Evolutionary conservation across 1,139 yeast genomes (phyloP).

Genomic region (Meyerozyma athensensis): DNA sequence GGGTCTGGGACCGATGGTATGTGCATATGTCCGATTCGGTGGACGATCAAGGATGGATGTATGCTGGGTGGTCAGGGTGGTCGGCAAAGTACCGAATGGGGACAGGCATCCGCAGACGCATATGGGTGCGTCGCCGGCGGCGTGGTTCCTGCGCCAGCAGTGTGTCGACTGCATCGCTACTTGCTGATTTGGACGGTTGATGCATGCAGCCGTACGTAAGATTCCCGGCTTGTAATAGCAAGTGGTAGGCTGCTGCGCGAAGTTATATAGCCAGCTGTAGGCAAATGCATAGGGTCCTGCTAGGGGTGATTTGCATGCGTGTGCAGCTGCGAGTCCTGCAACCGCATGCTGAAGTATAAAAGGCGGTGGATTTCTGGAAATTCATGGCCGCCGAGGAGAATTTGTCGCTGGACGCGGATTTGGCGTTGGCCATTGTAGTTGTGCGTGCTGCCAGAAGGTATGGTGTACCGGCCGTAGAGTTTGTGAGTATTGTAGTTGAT

Average conservation of each 20-base stretch:
- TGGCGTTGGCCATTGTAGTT: neutral
- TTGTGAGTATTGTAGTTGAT: neutral
- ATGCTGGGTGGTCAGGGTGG: conserved; percentile 16
- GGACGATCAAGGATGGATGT: conserved; percentile 78
- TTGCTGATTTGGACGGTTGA: neutral
- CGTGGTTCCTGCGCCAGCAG: neutral
- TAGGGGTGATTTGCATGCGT: no score
- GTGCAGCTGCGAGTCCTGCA: no score
- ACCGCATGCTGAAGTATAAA: no score
- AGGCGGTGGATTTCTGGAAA: no score
- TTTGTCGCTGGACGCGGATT: neutral
- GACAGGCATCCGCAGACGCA: neutral
- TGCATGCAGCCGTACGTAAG: no score
- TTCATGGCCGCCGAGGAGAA: neutral
- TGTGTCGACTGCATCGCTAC: neutral
- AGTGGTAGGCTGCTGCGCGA: neutral
- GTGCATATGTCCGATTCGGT: conserved; percentile 66
- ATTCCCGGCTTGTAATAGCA: neutral
- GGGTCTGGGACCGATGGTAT: conserved; percentile 74
- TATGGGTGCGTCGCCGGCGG: conserved; percentile 1
- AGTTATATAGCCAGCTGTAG: no score
- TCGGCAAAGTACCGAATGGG: conserved; percentile 2
- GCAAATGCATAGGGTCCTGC: no score
- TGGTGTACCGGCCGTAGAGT: neutral
- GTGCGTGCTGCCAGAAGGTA: neutral